phyloP scores from a whole-genome alignment of 176 grass and related monocot species.

The Triticum urartu region DNA sequence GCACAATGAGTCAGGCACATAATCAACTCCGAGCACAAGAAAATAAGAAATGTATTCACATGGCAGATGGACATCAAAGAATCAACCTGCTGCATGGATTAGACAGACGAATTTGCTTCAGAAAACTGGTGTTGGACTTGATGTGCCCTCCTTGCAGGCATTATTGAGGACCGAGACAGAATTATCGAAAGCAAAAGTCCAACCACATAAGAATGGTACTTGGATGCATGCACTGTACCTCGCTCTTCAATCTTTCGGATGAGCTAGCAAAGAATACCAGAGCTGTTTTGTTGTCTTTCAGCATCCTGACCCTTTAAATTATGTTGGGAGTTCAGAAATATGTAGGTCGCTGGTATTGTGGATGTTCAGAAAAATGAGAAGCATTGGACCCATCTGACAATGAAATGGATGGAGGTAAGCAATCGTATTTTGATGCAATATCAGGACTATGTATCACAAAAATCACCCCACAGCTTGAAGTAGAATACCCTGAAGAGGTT shows the following conservation, averaged over 20 bases:
- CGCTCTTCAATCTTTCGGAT: not conserved
- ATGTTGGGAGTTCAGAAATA: not conserved
- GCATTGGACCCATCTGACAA: not conserved
- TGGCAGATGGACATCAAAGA: not conserved
- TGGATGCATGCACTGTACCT: not conserved
- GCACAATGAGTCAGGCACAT: not conserved
- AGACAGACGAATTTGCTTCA: not conserved
- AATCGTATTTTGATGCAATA: not conserved
- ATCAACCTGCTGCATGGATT: not conserved
- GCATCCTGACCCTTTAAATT: not conserved
- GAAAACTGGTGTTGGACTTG: not conserved
- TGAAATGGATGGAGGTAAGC: not conserved
- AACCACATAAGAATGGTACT: not conserved
- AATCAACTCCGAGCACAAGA: not conserved
- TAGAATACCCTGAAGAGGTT: not conserved
- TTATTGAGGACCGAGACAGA: not conserved
- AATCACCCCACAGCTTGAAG: not conserved
- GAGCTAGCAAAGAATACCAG: conserved; percentile 11
- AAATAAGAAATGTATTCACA: not conserved
- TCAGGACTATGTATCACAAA: not conserved
- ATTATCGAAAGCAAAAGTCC: not conserved
- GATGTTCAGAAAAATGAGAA: not conserved
- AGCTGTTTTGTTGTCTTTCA: not conserved
- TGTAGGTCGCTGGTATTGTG: not conserved
- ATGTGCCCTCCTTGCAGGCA: not conserved